These are phyloP conservation scores for Plasmodium berghei DNA, from an alignment of 169 alveolate species.

Conservation along the genomic window DNA sequence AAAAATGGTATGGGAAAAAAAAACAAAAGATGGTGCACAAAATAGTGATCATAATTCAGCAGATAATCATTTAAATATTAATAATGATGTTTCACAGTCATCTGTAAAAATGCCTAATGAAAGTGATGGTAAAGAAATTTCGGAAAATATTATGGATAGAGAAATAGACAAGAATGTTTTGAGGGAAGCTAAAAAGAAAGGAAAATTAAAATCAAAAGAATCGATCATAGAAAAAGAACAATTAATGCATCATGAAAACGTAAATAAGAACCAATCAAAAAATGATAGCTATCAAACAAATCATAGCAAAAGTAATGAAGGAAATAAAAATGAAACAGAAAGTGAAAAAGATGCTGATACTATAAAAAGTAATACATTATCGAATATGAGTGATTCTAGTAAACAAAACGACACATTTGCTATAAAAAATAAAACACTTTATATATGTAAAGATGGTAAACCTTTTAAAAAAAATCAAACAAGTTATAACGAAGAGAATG, in stretches of 20 bases:
- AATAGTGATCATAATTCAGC: neutral
- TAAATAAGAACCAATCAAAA: neutral
- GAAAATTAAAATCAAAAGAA: neutral
- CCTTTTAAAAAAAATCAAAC: conserved; percentile 42
- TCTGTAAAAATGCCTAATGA: neutral
- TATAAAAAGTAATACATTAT: conserved; percentile 6
- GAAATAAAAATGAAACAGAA: conserved; percentile 1
- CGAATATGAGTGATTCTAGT: neutral
- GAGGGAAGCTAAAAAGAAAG: conserved; percentile 3
- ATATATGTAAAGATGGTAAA: conserved; percentile 54
- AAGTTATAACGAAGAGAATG: conserved; percentile 40
- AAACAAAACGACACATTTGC: conserved; percentile 47
- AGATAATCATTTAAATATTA: conserved; percentile 1
- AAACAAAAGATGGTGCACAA: neutral
- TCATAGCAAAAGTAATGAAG: neutral
- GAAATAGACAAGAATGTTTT: neutral
- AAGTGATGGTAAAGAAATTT: neutral
- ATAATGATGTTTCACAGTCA: conserved; percentile 14
- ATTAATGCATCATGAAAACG: neutral
- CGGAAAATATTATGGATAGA: neutral
- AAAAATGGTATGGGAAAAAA: conserved; percentile 48
- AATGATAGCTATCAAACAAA: neutral
- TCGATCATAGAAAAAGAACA: neutral
- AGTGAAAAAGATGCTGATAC: neutral
- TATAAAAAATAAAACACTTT: conserved; percentile 55